phyloP scores from a whole-genome alignment of 2,329 filamentous ascomycete species.

The Botryotinia convoluta region DNA sequence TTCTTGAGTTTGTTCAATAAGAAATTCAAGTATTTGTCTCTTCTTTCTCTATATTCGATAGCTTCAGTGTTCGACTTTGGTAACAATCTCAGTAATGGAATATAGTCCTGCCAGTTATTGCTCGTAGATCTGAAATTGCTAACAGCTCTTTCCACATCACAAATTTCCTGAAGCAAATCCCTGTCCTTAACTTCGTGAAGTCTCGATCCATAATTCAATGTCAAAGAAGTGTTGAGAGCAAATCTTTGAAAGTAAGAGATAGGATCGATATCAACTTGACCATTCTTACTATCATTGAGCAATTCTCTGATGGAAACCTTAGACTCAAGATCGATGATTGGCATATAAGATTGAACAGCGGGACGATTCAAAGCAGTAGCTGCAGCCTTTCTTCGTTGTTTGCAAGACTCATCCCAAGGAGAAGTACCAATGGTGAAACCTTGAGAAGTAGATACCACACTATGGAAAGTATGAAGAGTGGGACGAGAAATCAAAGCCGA shows the following conservation, averaged over 20 bases:
- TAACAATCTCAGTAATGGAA: conserved; percentile 68
- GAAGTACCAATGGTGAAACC: conserved; percentile 82
- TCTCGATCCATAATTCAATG: conserved; percentile 75
- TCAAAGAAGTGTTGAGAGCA: conserved; percentile 73
- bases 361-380: conserved; percentile 76
- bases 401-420: conserved; percentile 80
- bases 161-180: conserved; percentile 68
- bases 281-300: conserved; percentile 60
- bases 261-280: conserved; percentile 64
- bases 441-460: conserved; percentile 71
- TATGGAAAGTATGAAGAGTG: conserved; percentile 78
- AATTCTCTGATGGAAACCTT: conserved; percentile 71
- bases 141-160: conserved; percentile 70
- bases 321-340: conserved; percentile 76
- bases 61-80: conserved; percentile 62
- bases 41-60: conserved; percentile 61
- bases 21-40: conserved; percentile 63
- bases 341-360: conserved; percentile 75
- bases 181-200: conserved; percentile 66
- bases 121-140: conserved; percentile 75
- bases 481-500: conserved; percentile 75
- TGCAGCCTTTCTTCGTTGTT: conserved; percentile 71
- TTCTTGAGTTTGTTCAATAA: conserved; percentile 60
- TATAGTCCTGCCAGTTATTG: conserved; percentile 83
- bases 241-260: conserved; percentile 72